phyloP scores from a whole-genome alignment of 2,329 filamentous ascomycete genomes.

The Coniochaeta hoffmannii region DNA sequence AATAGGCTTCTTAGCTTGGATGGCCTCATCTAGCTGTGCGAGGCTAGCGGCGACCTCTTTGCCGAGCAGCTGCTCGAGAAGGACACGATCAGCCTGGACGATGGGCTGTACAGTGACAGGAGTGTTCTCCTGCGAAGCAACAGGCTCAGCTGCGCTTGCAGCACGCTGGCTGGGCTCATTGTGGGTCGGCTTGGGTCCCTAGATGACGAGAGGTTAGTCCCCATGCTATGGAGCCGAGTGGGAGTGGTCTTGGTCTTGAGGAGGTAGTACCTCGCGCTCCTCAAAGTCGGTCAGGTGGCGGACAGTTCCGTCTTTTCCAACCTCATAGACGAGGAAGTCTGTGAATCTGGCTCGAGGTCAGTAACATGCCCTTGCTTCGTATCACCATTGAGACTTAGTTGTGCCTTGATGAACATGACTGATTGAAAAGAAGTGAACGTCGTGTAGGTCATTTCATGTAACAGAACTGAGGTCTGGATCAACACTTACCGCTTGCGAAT shows the following conservation, averaged over 20 bases:
- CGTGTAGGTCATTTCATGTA: neutral
- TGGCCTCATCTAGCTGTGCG: conserved; percentile 30
- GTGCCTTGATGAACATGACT: too few species aligned
- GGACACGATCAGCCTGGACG: conserved; percentile 22
- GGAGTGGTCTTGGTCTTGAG: too few species aligned
- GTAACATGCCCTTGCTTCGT: too few species aligned
- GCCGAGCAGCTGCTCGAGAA: conserved; percentile 32
- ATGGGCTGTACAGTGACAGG: conserved; percentile 13
- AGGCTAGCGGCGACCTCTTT: conserved; percentile 31
- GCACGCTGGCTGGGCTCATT: neutral
- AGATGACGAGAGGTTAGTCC: neutral
- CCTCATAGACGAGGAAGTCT: conserved; percentile 90
- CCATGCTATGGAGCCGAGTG: too few species aligned
- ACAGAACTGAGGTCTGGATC: neutral
- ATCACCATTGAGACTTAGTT: too few species aligned
- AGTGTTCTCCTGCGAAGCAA: conserved; percentile 7
- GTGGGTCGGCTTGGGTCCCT: neutral
- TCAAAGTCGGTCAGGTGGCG: conserved; percentile 52
- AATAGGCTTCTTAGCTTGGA: conserved; percentile 20
- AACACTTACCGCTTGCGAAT: conserved; percentile 33
- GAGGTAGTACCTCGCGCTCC: conserved; percentile 6
- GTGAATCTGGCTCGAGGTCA: conserved; percentile 54
- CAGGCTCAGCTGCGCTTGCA: neutral
- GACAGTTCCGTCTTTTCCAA: conserved; percentile 66
- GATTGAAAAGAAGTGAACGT: neutral